Evolutionary conservation across 192 early-diverging fungal genomes (phyloP).

Genomic region (Entomortierella parvispora): DNA sequence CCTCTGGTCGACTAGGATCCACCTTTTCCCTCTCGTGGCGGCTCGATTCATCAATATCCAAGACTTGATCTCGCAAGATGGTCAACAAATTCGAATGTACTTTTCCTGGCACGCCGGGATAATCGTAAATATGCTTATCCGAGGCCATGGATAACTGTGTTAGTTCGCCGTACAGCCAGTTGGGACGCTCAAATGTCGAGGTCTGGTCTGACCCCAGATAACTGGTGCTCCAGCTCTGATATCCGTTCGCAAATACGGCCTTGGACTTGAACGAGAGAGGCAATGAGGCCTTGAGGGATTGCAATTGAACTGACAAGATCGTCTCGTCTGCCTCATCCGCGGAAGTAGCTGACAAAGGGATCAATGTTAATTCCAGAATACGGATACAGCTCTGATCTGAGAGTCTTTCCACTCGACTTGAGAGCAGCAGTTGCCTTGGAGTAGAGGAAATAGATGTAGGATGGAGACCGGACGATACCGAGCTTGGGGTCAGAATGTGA

Average conservation of each 20-base stretch:
- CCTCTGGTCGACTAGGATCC: conserved; percentile 8
- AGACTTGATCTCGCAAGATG: conserved; percentile 52
- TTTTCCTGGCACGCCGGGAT: conserved; percentile 53
- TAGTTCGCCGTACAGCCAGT: conserved; percentile 26
- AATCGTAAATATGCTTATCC: conserved; percentile 49
- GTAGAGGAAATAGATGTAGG: too few relatives aligned
- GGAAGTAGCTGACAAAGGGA: neutral
- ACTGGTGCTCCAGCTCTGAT: conserved; percentile 58
- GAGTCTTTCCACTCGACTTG: neutral
- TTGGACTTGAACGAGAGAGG: conserved; percentile 8
- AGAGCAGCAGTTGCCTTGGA: neutral
- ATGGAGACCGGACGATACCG: neutral
- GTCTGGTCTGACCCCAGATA: conserved; percentile 48
- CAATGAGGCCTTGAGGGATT: conserved; percentile 15
- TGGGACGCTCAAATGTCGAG: conserved; percentile 52
- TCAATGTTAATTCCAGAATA: conserved; percentile 21
- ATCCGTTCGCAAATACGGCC: conserved; percentile 58
- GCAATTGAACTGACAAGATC: too few relatives aligned
- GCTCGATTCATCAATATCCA: conserved; percentile 10
- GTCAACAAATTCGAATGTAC: conserved; percentile 61
- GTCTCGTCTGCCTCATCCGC: too few relatives aligned
- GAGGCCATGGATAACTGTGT: conserved; percentile 17
- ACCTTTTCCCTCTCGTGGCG: neutral
- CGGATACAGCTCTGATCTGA: conserved; percentile 13
- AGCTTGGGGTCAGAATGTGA: neutral